Conservation (phyloP, 768 basidiomycete genomes). For the Boletus tylopilopsis region DNA sequence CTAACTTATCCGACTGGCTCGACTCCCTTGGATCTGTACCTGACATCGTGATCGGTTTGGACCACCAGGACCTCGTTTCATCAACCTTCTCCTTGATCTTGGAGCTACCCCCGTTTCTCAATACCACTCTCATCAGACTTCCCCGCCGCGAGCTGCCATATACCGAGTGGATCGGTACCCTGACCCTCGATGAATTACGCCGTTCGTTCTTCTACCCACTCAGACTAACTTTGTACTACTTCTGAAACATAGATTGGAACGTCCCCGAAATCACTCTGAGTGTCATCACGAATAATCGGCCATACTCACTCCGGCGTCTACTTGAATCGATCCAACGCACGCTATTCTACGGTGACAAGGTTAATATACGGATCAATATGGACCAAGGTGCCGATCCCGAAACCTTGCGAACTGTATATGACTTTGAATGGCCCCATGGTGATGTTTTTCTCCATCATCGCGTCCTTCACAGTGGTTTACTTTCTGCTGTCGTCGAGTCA, state of each 20-base stretch:
- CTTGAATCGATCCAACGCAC: constrained; percentile 55
- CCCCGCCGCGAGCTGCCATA: constrained; percentile 47
- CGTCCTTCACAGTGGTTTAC: constrained; percentile 72
- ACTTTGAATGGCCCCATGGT: constrained; percentile 61
- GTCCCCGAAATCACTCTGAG: constrained; percentile 62
- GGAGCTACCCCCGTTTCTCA: constrained; percentile 19
- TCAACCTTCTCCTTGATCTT: constrained; percentile 18
- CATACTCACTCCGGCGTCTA: constrained; percentile 65
- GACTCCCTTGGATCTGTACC: constrained; percentile 21
- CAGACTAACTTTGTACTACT: constrained; percentile 1
- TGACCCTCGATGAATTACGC: constrained; percentile 48
- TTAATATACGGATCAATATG: constrained; percentile 66
- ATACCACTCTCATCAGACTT: constrained; percentile 39
- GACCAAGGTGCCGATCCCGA: constrained; percentile 69
- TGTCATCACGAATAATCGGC: constrained; percentile 76
- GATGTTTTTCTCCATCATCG: constrained; percentile 61
- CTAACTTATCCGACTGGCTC: constrained; percentile 31
- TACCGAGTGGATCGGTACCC: constrained; percentile 58
- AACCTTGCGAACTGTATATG: constrained; percentile 51
- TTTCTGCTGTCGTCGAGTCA: constrained; percentile 82
- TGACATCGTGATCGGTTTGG: constrained; percentile 35
- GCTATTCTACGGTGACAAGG: constrained; percentile 63
- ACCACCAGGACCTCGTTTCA: constrained; percentile 28
- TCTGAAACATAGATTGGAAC: constrained; percentile 61
- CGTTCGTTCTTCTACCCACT: constrained; percentile 15